These are phyloP conservation scores for Penicillium herquei DNA, from an alignment of 495 filamentous ascomycete species.

Conservation along the genomic window DNA sequence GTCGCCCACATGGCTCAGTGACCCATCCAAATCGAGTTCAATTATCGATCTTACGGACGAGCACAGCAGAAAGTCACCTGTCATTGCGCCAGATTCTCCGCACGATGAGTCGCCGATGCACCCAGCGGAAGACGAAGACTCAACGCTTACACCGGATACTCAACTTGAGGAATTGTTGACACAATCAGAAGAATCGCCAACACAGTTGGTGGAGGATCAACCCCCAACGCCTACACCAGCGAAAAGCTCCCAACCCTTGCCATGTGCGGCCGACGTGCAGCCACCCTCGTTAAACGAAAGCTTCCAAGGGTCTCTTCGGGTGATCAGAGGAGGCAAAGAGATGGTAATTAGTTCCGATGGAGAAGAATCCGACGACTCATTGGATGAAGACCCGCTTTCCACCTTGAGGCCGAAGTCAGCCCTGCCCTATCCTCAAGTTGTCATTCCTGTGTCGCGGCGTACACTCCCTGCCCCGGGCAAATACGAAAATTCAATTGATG, in stretches of 20 bases:
- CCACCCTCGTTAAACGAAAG: conserved; percentile 22
- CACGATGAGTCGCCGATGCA: neutral
- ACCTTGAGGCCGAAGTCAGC: conserved; percentile 12
- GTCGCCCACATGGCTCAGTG: neutral
- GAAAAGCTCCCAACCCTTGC: conserved; percentile 19
- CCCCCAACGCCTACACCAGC: conserved; percentile 17
- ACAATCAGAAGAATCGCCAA: neutral
- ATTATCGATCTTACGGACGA: neutral
- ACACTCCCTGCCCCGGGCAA: conserved; percentile 36
- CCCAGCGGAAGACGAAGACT: neutral
- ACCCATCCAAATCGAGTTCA: neutral
- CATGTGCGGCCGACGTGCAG: neutral
- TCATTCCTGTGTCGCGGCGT: neutral
- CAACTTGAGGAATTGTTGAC: neutral
- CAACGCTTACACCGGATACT: neutral
- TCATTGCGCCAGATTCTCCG: neutral
- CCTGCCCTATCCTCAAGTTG: neutral
- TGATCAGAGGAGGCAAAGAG: conserved; percentile 48
- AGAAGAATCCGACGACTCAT: conserved; percentile 59
- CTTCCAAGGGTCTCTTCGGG: conserved; percentile 36
- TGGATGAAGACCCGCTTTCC: conserved; percentile 41
- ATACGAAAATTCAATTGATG: conserved; percentile 67
- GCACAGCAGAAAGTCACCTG: neutral
- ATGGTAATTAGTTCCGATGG: conserved; percentile 70
- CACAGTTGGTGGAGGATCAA: conserved; percentile 4